Evolutionary conservation across 176 grass and related monocot species (phyloP).

Genomic region (Cenchrus fungigraminus): DNA sequence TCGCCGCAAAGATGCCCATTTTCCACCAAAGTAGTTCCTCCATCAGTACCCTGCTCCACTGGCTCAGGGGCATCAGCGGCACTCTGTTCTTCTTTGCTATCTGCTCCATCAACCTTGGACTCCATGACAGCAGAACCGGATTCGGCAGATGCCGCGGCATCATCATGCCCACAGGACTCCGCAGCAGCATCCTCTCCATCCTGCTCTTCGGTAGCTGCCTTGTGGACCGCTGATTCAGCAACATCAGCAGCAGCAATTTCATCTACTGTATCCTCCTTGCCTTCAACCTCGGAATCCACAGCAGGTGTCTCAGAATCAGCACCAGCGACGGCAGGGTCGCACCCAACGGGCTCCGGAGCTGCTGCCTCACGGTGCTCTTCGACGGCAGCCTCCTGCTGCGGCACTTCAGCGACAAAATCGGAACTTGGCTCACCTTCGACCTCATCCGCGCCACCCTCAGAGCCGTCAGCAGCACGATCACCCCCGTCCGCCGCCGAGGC

Average conservation of each 20-base stretch:
- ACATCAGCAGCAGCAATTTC: constrained; percentile 21
- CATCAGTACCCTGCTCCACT: background rate
- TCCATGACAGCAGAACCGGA: constrained; percentile 14
- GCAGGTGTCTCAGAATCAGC: constrained; percentile 26
- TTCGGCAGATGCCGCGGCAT: background rate
- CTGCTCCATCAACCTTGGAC: constrained; percentile 2
- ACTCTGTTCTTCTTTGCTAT: constrained; percentile 20
- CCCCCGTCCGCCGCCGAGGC: background rate
- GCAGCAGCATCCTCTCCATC: background rate
- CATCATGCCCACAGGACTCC: background rate
- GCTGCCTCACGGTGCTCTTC: constrained; percentile 2
- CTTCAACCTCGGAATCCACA: constrained; percentile 22
- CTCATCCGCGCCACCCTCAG: constrained; percentile 14
- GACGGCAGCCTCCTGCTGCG: constrained; percentile 27
- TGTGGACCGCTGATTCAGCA: background rate
- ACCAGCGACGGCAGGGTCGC: background rate
- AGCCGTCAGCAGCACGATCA: background rate
- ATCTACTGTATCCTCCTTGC: constrained; percentile 21
- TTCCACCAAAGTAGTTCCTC: background rate
- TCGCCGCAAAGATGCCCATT: constrained; percentile 13
- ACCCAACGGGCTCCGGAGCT: background rate
- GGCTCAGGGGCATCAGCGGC: background rate
- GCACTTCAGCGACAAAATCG: background rate
- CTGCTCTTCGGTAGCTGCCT: constrained; percentile 22
- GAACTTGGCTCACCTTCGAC: background rate